Base-by-base conservation (phyloP, 768 basidiomycete genomes). In the Lepiota brunneoincarnata region DNA sequence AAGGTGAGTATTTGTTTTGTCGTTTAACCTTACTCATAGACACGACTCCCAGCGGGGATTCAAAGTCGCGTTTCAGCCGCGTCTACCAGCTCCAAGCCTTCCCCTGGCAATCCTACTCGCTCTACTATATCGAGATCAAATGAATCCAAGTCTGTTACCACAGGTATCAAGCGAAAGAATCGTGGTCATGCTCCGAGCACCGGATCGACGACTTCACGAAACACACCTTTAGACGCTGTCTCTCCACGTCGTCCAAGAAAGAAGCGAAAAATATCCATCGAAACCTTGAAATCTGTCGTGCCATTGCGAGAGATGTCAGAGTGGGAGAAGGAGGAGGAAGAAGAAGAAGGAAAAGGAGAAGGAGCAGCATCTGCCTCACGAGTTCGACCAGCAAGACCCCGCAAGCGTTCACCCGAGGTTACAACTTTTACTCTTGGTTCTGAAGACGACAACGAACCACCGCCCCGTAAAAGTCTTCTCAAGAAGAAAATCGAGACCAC, bases 1-100 rank as follows among this genome's bases (percentile, higher is more conserved):
- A 70, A 57, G 62, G 79, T 81, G 59, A 51, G 76, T 71, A 17
- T 20, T 34, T 45, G 24, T 45, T 51, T 50, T 17, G 24, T 9
- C 42, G 17, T 24, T 17, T 21, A 37, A 7, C 34, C n/a, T n/a
- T n/a, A n/a, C n/a, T n/a, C n/a, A n/a, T n/a, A n/a, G n/a, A 31
- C 58, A 26, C 14, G 38, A 9, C 31, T 26, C 41, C 34, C 21
- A 46, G 18, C 48, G 59, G 55, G 48, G 11, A 37, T 21, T 37
- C 54, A 40, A 48, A n/a, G 49, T 49, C 65, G 61, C 45, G 60
- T 61, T 11, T 67, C 63, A 18, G 37, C 49, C 12, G 31, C 57
- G 11, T 63, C 64, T 10, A 63, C 47, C 23, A 45, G 23, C 3
- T 57, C 55, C 15, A 28, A 26, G 4, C n/a, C 18, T 11, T 57